Percentiles rank a stretch among this genome's conserved stretches.
Evolutionary conservation across 2,329 filamentous ascomycete species (phyloP).

Genomic region (Sphaerulina populicola): DNA sequence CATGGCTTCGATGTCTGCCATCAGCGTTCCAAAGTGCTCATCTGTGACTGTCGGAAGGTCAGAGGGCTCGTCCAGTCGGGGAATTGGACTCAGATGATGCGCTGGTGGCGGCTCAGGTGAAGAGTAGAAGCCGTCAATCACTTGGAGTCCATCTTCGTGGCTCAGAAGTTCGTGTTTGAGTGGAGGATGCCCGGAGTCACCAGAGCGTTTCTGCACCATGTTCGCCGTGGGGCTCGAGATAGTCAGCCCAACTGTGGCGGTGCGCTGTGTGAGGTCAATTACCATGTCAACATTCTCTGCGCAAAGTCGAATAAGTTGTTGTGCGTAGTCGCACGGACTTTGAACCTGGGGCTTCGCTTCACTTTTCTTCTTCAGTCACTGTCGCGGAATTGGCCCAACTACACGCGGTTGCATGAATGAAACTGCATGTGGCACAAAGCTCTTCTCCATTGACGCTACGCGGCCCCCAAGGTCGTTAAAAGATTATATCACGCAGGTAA

Average conservation of each 20-base stretch:
- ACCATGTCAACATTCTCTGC: neutral
- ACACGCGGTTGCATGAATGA: neutral
- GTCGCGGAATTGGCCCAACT: neutral
- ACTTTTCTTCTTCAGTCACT: neutral
- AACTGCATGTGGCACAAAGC: neutral
- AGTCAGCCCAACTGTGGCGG: neutral
- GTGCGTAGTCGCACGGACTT: neutral
- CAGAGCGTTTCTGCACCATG: neutral
- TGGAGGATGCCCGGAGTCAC: neutral
- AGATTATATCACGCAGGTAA: neutral
- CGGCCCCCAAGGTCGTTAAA: neutral
- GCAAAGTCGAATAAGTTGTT: neutral
- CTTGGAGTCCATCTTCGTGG: conserved; percentile 13
- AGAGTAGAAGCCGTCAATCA: conserved; percentile 15
- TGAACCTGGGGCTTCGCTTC: neutral
- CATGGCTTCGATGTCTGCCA: conserved; percentile 7
- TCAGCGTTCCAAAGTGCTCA: neutral
- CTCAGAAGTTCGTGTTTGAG: neutral
- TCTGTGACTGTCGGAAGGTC: neutral
- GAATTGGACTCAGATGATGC: neutral
- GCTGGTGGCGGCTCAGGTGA: neutral
- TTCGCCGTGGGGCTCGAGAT: neutral
- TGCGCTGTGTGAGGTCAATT: neutral
- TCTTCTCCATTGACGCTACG: neutral
- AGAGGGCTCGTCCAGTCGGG: neutral